Base-by-base conservation (phyloP, 495 filamentous ascomycete species). In the Cudoniella acicularis region DNA sequence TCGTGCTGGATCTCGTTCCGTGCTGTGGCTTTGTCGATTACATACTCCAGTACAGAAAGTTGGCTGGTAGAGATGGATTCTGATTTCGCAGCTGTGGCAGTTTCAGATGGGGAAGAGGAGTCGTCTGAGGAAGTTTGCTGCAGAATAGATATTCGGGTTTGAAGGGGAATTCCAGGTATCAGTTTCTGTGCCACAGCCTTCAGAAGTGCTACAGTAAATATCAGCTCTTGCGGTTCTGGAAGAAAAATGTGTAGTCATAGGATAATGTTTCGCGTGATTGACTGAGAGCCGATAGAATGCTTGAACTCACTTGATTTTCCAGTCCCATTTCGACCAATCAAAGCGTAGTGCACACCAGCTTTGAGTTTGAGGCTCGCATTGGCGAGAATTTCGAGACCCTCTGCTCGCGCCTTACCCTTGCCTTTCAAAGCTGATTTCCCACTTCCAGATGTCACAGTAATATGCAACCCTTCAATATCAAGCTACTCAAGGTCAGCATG, bases 241-340 rank as follows among this genome's bases (percentile, higher is more conserved):
- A 16, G 47, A 20, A 49, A 47, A 10, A 42, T n/a, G 25, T 46
- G 36, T 47, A 42, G 49, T 24, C 23, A n/a, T n/a, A n/a, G n/a
- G n/a, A n/a, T n/a, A n/a, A n/a, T n/a, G n/a, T n/a, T n/a, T n/a
- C n/a, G n/a, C n/a, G n/a, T n/a, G n/a, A n/a, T n/a, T n/a, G n/a
- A n/a, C n/a, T n/a, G n/a, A n/a, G n/a, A n/a, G n/a, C n/a, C n/a
- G n/a, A n/a, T n/a, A n/a, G n/a, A n/a, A n/a, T n/a, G n/a, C n/a
- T n/a, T n/a, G n/a, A 21, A 63, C 82, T 71, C 66, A 89, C 86
- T 94, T 17, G 86, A 89, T 69, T 94, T 94, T 4, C 90, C 90
- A 2, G 83, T 83, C 1, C 90, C 90, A 75, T 94, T 94, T 21
- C 87, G 76, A 0, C 89, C 89, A 20, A 92, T 73, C 9, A 94